A percentile compares a stretch with the other conserved stretches of the same genome.
phyloP scores from a whole-genome alignment of 495 filamentous ascomycete species.

The Aspergillus mulundensis region DNA sequence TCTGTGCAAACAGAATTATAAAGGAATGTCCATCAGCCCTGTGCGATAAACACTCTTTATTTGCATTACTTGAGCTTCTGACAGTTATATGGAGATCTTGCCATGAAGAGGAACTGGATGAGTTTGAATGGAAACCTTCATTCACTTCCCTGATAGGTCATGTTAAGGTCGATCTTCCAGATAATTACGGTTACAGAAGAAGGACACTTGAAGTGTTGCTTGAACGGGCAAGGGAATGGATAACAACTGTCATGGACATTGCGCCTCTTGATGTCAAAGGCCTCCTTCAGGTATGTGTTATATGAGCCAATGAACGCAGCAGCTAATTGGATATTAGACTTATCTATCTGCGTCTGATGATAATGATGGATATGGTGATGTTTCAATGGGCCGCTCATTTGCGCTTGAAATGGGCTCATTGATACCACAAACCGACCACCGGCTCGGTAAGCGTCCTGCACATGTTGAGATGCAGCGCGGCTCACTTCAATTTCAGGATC shows the following conservation, averaged over 20 bases:
- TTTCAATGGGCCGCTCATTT: constrained; percentile 92
- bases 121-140: constrained; percentile 79
- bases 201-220: constrained; percentile 75
- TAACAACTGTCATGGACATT: constrained; percentile 70
- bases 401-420: constrained; percentile 86
- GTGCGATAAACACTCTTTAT: constrained; percentile 83
- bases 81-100: constrained; percentile 94
- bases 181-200: constrained; percentile 76
- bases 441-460: constrained; percentile 51
- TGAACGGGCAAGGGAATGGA: constrained; percentile 73
- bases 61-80: constrained; percentile 85
- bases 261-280: constrained; percentile 95
- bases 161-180: constrained; percentile 83
- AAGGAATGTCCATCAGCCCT: constrained; percentile 79
- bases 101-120: constrained; percentile 86
- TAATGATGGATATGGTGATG: constrained; percentile 78
- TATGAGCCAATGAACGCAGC: background rate
- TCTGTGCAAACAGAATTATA: constrained; percentile 81
- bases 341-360: constrained; percentile 93
- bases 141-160: constrained; percentile 70
- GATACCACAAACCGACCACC: constrained; percentile 84
- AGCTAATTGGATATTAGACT: constrained; percentile 45
- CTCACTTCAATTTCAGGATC: constrained; percentile 35
- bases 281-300: constrained; percentile 59
- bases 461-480: background rate